A percentile compares a stretch with the other conserved stretches of the same genome.
Conservation (phyloP, 2,329 filamentous ascomycete species). For the Colletotrichum melonis region DNA sequence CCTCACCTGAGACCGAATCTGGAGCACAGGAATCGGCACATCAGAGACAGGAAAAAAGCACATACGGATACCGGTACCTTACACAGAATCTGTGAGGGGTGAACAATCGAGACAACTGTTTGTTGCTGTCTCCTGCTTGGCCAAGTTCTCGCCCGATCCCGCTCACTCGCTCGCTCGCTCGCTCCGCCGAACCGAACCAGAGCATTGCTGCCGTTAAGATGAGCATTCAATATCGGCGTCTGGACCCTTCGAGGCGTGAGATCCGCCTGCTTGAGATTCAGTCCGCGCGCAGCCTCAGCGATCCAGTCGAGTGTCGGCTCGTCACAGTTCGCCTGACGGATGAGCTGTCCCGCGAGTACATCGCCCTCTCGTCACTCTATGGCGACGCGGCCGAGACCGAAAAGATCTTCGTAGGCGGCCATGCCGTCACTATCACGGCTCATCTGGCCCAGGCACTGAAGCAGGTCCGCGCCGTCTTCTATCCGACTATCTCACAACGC, state of each 20-base stretch:
- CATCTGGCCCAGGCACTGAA: constrained; percentile 45
- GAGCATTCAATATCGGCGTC: constrained; percentile 34
- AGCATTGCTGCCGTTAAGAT: constrained; percentile 2
- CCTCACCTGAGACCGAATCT: neutral
- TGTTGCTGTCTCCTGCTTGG: neutral
- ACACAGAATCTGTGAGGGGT: neutral
- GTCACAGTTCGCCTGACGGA: constrained; percentile 43
- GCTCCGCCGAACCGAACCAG: neutral
- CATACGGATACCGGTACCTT: neutral
- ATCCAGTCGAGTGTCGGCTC: constrained; percentile 47
- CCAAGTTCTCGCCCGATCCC: neutral
- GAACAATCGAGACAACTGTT: neutral
- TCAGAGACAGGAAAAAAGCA: neutral
- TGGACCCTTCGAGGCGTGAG: constrained; percentile 41
- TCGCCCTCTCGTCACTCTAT: constrained; percentile 45
- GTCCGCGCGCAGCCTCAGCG: constrained; percentile 41
- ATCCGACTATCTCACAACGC: constrained; percentile 39
- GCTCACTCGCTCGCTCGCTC: neutral
- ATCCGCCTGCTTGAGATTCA: constrained; percentile 48
- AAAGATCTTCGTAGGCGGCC: constrained; percentile 43
- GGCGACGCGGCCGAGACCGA: constrained; percentile 44
- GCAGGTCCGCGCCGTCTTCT: constrained; percentile 48
- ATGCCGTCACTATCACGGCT: constrained; percentile 41
- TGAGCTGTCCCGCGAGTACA: constrained; percentile 38
- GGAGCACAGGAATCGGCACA: neutral